A percentile compares a stretch with the other conserved stretches of the same genome.
Evolutionary conservation across 257 asterid species (phyloP).

Genomic region (Nicotiana knightiana): DNA sequence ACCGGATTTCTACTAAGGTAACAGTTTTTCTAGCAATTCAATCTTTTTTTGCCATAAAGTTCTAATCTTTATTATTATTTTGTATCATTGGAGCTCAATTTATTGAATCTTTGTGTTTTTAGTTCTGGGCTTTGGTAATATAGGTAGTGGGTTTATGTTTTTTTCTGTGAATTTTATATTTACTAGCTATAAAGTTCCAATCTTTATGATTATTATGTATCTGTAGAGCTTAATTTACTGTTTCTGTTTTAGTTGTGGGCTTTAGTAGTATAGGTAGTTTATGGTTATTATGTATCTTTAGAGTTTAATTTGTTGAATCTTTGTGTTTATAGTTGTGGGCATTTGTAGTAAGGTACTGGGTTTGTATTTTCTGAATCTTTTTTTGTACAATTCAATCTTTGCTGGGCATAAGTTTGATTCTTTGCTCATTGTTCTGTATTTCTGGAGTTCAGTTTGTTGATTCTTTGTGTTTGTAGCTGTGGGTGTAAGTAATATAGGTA

Average conservation of each 20-base stretch:
- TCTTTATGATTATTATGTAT: not conserved
- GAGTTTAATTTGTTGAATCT: not conserved
- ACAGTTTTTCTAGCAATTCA: not conserved
- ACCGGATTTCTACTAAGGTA: conserved; percentile 52
- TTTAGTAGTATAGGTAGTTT: not conserved
- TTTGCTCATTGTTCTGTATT: not conserved
- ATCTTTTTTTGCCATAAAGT: not conserved
- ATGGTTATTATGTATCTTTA: not conserved
- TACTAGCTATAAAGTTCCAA: not conserved
- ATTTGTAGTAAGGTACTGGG: not conserved
- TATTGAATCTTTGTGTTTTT: not conserved
- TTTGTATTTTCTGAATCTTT: not conserved
- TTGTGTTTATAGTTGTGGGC: not conserved
- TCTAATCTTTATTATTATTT: not conserved
- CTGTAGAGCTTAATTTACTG: not conserved
- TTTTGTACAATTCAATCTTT: not conserved
- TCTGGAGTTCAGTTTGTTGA: not conserved
- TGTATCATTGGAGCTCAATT: not conserved
- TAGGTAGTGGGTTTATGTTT: not conserved
- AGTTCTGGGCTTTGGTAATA: not conserved
- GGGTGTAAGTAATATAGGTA: not conserved
- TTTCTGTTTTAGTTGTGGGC: not conserved
- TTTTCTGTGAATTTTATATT: not conserved
- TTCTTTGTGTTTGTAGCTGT: not conserved
- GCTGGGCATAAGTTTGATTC: not conserved